A percentile compares a stretch with the other conserved stretches of the same genome.
phyloP scores from a whole-genome alignment of 495 filamentous ascomycete genomes.

The Thermochaetoides thermophila region DNA sequence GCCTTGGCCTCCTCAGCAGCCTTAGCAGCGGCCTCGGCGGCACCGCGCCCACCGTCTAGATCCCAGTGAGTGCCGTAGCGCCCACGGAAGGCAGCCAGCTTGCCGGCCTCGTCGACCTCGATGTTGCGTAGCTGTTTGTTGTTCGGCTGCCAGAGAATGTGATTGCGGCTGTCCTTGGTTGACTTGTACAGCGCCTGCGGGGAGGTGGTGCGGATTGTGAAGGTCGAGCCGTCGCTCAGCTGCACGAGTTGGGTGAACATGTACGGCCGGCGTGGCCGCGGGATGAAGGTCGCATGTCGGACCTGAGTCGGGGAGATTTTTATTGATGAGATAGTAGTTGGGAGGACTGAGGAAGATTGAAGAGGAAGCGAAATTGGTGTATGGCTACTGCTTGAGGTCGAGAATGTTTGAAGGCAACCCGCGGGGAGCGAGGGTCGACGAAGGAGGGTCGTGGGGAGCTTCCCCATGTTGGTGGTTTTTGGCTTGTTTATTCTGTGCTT shows the following conservation, averaged over 20 bases:
- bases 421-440: conserved; percentile 7
- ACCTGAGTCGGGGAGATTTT: conserved; percentile 18
- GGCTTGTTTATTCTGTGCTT: too few species aligned
- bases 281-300: conserved; percentile 81
- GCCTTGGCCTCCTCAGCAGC: conserved; percentile 6
- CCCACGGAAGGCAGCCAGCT: conserved; percentile 68
- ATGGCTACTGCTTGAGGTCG: too few species aligned
- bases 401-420: conserved; percentile 1
- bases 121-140: conserved; percentile 64
- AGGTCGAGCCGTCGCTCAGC: conserved; percentile 82
- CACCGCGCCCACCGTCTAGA: conserved; percentile 11
- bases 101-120: conserved; percentile 90
- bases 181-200: conserved; percentile 61
- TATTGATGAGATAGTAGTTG: conserved; percentile 15
- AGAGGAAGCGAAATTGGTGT: conserved; percentile 5
- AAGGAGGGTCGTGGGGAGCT: conserved; percentile 16
- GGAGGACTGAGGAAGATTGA: conserved; percentile 7
- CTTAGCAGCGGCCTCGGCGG: conserved; percentile 10
- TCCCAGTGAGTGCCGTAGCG: conserved; percentile 79
- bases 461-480: conserved; percentile 14
- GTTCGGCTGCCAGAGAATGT: conserved; percentile 77
- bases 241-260: conserved; percentile 93
- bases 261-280: conserved; percentile 79
- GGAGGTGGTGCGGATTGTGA: conserved; percentile 75
- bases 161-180: conserved; percentile 77